These are phyloP conservation scores for Cryptosporidium tyzzeri DNA, from an alignment of 169 alveolate genomes.

Conservation along the genomic window DNA sequence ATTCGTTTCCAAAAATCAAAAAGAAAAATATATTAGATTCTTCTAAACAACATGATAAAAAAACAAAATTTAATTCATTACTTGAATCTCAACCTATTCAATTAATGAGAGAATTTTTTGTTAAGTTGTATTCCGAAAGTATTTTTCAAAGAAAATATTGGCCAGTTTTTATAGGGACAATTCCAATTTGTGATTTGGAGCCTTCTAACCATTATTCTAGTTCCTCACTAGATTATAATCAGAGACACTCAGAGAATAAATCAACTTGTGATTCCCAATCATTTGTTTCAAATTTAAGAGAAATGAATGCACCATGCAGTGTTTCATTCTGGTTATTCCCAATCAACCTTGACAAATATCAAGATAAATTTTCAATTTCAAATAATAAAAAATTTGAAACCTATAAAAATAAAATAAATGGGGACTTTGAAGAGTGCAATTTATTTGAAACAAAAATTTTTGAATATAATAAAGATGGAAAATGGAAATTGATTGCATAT, in stretches of 20 bases:
- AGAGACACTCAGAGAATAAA: not conserved
- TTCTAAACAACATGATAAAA: not conserved
- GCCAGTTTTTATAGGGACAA: slow-evolving; percentile 79
- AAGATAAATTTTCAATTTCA: slow-evolving; percentile 14
- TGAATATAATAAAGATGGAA: not conserved
- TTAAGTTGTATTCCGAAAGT: slow-evolving; percentile 1
- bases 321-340: slow-evolving; percentile 77
- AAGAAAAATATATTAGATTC: not conserved
- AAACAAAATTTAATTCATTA: not conserved
- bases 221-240: not conserved
- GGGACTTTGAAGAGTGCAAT: not conserved
- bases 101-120: slow-evolving; percentile 51
- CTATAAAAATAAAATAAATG: not conserved
- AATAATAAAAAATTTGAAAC: slow-evolving; percentile 28
- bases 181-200: slow-evolving; percentile 71
- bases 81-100: slow-evolving; percentile 30
- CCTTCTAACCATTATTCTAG: not conserved
- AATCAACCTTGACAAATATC: not conserved
- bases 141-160: slow-evolving; percentile 60
- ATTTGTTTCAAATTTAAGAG: slow-evolving; percentile 68
- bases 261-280: not conserved
- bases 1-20: not conserved
- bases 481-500: slow-evolving; percentile 50
- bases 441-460: not conserved
- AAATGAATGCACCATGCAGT: slow-evolving; percentile 78